phyloP scores from a whole-genome alignment of 2,329 filamentous ascomycete genomes.

The Botrytis fragariae region DNA sequence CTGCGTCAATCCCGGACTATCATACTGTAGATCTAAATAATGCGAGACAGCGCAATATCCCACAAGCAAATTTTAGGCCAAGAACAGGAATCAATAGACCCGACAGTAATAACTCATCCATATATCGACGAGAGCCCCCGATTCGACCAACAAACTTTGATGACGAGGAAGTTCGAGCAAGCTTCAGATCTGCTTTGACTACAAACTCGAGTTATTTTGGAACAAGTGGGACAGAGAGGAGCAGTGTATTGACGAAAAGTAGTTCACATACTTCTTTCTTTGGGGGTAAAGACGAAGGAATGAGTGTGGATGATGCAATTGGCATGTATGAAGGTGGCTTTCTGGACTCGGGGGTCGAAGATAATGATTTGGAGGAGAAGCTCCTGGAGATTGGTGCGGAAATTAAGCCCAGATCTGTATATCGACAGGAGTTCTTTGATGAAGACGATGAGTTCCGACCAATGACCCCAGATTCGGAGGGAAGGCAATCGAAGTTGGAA shows the following conservation, averaged over 20 bases:
- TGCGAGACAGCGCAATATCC: slow-evolving; percentile 35
- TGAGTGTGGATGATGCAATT: slow-evolving; percentile 67
- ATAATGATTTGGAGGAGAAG: slow-evolving; percentile 31
- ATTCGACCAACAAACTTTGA: slow-evolving; percentile 31
- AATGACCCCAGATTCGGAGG: slow-evolving; percentile 28
- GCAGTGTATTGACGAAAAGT: slow-evolving; percentile 75
- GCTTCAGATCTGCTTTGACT: slow-evolving; percentile 59
- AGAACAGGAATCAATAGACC: slow-evolving; percentile 26
- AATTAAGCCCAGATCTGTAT: slow-evolving; percentile 1
- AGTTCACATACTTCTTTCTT: slow-evolving; percentile 68
- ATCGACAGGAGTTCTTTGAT: not conserved
- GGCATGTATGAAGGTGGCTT: slow-evolving; percentile 67
- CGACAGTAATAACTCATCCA: slow-evolving; percentile 33
- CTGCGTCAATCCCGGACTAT: slow-evolving; percentile 38
- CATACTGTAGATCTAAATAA: slow-evolving; percentile 35
- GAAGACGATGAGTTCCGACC: slow-evolving; percentile 23
- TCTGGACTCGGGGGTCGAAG: slow-evolving; percentile 49
- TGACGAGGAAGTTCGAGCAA: slow-evolving; percentile 49
- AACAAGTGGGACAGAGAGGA: slow-evolving; percentile 75
- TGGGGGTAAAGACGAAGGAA: slow-evolving; percentile 50
- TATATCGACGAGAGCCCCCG: slow-evolving; percentile 33
- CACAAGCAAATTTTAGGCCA: slow-evolving; percentile 30
- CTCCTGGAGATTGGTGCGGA: slow-evolving; percentile 8
- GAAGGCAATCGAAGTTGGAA: slow-evolving; percentile 26
- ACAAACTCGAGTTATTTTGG: slow-evolving; percentile 53